Percentiles rank a stretch among this genome's conserved stretches.
These are phyloP conservation scores for Penicillium sp. DNA, from an alignment of 2,329 filamentous ascomycete species.

Conservation along the genomic window DNA sequence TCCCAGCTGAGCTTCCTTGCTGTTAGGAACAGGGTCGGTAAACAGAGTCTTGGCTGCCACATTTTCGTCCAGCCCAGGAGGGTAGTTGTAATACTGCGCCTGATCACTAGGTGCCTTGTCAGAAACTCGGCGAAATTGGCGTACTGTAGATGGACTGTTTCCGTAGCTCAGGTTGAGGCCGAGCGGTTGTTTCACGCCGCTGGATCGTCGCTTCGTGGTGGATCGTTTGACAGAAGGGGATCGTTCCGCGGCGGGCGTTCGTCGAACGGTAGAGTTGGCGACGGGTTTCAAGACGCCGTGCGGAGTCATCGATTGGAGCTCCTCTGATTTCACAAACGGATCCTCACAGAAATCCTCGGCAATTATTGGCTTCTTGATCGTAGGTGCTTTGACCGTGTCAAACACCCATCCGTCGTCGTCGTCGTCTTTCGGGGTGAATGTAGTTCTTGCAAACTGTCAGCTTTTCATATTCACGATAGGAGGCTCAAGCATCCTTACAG, in stretches of 20 bases:
- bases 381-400: conserved; percentile 74
- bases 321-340: conserved; percentile 37
- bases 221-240: conserved; percentile 41
- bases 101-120: conserved; percentile 50
- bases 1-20: conserved; percentile 80
- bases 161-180: conserved; percentile 90
- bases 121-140: conserved; percentile 85
- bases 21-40: conserved; percentile 32
- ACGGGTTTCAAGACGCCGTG: conserved; percentile 49
- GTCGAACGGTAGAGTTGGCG: conserved; percentile 55
- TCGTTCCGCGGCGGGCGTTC: conserved; percentile 42
- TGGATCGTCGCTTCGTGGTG: conserved; percentile 41
- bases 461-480: not conserved
- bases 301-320: conserved; percentile 39
- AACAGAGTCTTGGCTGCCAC: conserved; percentile 32
- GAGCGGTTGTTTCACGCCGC: conserved; percentile 68
- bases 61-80: conserved; percentile 37
- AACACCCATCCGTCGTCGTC: conserved; percentile 94
- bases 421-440: conserved; percentile 60
- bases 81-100: conserved; percentile 22
- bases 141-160: conserved; percentile 86
- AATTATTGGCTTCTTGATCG: conserved; percentile 43
- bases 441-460: conserved; percentile 47
- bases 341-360: conserved; percentile 32
- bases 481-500: conserved; percentile 50